Base-by-base conservation (phyloP, 148 eudicot species). In the Persicaria tinctoria region DNA sequence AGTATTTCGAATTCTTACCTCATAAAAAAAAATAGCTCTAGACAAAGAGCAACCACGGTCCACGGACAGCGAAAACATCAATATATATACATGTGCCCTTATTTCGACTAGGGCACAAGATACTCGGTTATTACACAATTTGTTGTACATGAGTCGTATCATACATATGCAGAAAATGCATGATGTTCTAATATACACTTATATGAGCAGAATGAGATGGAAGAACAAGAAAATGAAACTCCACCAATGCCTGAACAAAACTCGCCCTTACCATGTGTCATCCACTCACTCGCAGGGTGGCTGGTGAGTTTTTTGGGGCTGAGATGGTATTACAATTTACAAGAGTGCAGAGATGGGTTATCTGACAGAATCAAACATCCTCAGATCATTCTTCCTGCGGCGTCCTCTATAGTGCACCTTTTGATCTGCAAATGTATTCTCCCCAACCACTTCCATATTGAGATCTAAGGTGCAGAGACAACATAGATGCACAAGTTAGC, bases 321-420 rank as follows among this genome's bases (percentile, higher is more conserved):
- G 41, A 32, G 41, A 32, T 32, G 41, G 41, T 32, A 32, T 32
- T 1, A 32, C 41, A 32, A 32, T 2, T 32, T 32, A 32, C 41
- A 63, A 8, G 16, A 12, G 68, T 38, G 3, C n/a, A 0, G 47
- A 41, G 53, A 46, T 71, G 48, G 44, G 16, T 17, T 53, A 71
- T 71, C 74, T 71, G 41, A 71, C 14, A 71, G 74, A 48, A 71
- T 71, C 46, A 6, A 16, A 17, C 2, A 16, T 71, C 74, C 47
- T 71, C 41, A 71, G n/a, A 47, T 71, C 74, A 12, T 48, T 71
- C 74, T 71, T 71, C 74, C 47, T 71, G 74, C 74, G 74, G 41
- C 74, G 74, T 18, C 74, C 74, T 71, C 74, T 71, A 23, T n/a
- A 71, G 7, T 71, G 74, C 55, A 23, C 51, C 8, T 71, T 71